Evolutionary conservation across 306 rosid species (phyloP).

Genomic region (Pyrus bretschneideri): DNA sequence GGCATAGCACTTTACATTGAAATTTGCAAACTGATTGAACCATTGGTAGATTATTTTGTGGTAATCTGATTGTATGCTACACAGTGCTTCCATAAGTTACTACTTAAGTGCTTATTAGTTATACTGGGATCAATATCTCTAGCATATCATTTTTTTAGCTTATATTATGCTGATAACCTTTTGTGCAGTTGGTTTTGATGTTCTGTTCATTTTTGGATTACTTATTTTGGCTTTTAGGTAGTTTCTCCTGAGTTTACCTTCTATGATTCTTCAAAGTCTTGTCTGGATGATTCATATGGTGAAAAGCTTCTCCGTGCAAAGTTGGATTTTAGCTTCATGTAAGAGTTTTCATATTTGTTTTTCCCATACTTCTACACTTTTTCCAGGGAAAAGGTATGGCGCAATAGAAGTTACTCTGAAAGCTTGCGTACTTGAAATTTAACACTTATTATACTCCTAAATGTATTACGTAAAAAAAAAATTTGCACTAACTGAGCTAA

Average conservation of each 20-base stretch:
- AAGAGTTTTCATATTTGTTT: conserved; percentile 21
- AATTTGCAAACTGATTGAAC: not conserved
- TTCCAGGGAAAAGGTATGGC: not conserved
- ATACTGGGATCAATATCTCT: not conserved
- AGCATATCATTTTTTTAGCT: not conserved
- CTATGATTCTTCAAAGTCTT: conserved; percentile 91
- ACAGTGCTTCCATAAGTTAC: not conserved
- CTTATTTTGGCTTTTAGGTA: conserved; percentile 45
- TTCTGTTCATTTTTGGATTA: conserved; percentile 6
- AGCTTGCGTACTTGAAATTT: not conserved
- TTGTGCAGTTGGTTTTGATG: not conserved
- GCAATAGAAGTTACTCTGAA: not conserved
- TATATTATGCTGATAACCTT: not conserved
- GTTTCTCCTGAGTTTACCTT: conserved; percentile 91
- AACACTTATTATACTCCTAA: not conserved
- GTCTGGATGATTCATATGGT: conserved; percentile 73
- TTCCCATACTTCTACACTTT: not conserved
- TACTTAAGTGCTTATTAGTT: not conserved
- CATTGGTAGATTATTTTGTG: not conserved
- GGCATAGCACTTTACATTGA: not conserved
- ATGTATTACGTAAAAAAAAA: not conserved
- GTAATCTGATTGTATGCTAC: not conserved
- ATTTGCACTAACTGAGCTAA: not conserved
- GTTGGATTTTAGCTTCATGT: conserved; percentile 95
- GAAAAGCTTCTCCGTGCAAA: conserved; percentile 99